phyloP scores from a whole-genome alignment of 1,139 yeast genomes.

The Debaryomycetaceae sp. region DNA sequence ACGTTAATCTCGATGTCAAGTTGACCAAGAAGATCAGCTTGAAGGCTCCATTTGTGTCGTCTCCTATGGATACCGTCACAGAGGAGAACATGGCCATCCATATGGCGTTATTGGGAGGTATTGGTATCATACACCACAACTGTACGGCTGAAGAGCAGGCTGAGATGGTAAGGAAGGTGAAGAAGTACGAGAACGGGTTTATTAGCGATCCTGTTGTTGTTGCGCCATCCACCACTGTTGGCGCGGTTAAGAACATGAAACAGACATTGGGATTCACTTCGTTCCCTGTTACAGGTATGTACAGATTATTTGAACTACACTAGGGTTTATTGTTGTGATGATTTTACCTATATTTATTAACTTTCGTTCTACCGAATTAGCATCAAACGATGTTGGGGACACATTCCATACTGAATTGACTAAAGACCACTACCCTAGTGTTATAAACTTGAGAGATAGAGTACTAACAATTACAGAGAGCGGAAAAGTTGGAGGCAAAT shows the following conservation, averaged over 20 bases:
- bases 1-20: constrained; percentile 74
- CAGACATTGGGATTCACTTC: constrained; percentile 85
- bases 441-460: not conserved
- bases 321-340: constrained; percentile 48
- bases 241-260: constrained; percentile 73
- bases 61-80: constrained; percentile 99
- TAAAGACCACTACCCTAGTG: not conserved
- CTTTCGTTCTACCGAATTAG: constrained; percentile 99
- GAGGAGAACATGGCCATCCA: constrained; percentile 97
- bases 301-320: constrained; percentile 10
- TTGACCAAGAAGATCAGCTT: constrained; percentile 88
- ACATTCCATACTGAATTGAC: constrained; percentile 27
- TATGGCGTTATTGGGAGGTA: constrained; percentile 98
- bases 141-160: constrained; percentile 97
- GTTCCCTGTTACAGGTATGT: constrained; percentile 99
- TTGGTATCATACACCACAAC: constrained; percentile 98
- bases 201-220: constrained; percentile 92
- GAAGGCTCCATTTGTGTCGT: constrained; percentile 92
- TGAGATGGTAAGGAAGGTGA: constrained; percentile 94
- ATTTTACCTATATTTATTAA: constrained; percentile 54
- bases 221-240: constrained; percentile 71
- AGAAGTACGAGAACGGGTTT: constrained; percentile 96
- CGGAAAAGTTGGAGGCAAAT: constrained; percentile 85
- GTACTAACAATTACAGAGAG: constrained; percentile 52
- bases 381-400: constrained; percentile 99